These are phyloP conservation scores for Colletotrichum spaethianum DNA, from an alignment of 2,329 filamentous ascomycete species.

Conservation along the genomic window DNA sequence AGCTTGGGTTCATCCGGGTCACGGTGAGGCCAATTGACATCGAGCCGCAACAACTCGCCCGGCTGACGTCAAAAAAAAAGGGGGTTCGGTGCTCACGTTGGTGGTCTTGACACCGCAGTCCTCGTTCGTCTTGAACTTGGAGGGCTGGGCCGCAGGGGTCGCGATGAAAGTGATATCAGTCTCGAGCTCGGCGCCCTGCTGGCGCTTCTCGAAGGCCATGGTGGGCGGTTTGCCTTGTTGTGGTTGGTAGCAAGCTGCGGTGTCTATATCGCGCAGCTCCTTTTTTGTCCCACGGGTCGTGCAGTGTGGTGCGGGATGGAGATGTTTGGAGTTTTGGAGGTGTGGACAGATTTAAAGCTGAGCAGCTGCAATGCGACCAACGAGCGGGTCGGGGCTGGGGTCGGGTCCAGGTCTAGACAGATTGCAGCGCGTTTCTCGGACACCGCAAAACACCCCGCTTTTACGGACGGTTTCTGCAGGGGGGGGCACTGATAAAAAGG, in stretches of 20 bases:
- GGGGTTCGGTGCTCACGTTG: conserved; percentile 47
- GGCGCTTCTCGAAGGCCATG: conserved; percentile 43
- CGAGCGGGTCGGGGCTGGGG: conserved; percentile 13
- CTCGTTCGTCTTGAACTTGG: conserved; percentile 80
- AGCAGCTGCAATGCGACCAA: conserved; percentile 7
- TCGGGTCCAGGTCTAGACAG: conserved; percentile 11
- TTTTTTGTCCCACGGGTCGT: neutral
- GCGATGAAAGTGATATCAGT: conserved; percentile 59
- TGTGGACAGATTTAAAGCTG: conserved; percentile 41
- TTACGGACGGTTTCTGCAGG: conserved; percentile 19
- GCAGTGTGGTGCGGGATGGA: conserved; percentile 7
- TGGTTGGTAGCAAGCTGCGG: neutral
- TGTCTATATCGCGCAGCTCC: conserved; percentile 15
- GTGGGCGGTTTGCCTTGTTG: conserved; percentile 2
- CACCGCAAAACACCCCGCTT: conserved; percentile 15
- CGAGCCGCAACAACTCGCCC: neutral
- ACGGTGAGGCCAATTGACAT: conserved; percentile 13
- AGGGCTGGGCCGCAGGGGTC: conserved; percentile 54
- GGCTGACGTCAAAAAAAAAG: neutral
- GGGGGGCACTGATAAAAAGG: conserved; percentile 32
- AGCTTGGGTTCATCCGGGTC: conserved; percentile 1
- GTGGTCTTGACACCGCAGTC: conserved; percentile 66
- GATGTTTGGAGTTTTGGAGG: conserved; percentile 22
- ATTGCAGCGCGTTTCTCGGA: conserved; percentile 24
- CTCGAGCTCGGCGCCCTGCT: conserved; percentile 46